Percentiles rank a stretch among this genome's conserved stretches.
Evolutionary conservation across 2,329 filamentous ascomycete genomes (phyloP).

Genomic region (Talaromyces sp.): DNA sequence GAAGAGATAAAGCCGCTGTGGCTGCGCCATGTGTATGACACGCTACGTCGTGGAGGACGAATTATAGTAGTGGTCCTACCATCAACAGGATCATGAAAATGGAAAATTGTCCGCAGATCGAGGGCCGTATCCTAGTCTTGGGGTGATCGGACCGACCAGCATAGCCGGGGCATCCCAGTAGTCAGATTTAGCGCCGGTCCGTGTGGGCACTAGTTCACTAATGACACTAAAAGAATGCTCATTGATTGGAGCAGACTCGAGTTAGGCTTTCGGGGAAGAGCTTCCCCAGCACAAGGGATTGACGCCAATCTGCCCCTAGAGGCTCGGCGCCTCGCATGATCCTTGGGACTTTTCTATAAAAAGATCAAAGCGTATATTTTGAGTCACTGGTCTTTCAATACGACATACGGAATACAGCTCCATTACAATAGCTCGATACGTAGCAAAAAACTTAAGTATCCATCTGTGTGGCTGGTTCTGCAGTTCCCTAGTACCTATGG

Average conservation of each 20-base stretch:
- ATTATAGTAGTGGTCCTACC: background rate
- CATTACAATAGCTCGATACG: background rate
- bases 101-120: background rate
- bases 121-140: background rate
- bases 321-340: background rate
- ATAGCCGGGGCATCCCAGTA: background rate
- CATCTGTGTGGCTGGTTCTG: background rate
- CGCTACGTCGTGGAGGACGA: background rate
- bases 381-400: background rate
- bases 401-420: background rate
- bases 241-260: background rate
- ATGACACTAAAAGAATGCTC: background rate
- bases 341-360: background rate
- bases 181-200: background rate
- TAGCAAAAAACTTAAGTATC: background rate
- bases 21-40: background rate
- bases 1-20: background rate
- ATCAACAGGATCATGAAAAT: background rate
- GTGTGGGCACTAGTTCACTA: background rate
- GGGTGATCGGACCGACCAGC: background rate
- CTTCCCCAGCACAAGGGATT: background rate
- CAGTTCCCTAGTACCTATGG: background rate
- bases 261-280: constrained; percentile 3
- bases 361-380: background rate
- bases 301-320: background rate